phyloP scores from a whole-genome alignment of 192 early-diverging fungal genomes.

The Coemansia sp. region DNA sequence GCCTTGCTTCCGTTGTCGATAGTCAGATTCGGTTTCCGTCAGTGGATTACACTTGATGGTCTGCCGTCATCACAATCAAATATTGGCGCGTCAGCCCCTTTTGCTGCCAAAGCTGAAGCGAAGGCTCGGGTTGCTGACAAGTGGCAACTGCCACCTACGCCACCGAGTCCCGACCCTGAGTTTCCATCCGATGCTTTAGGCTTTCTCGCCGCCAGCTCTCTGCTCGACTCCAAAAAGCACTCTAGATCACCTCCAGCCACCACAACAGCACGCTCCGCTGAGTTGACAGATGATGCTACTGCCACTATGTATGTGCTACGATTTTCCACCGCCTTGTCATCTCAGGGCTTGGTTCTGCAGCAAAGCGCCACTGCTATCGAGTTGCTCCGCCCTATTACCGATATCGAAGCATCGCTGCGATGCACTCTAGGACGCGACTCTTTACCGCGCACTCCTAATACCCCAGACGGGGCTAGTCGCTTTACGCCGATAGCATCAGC shows the following conservation, averaged over 20 bases:
- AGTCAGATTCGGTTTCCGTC: conserved; percentile 47
- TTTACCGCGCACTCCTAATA: background rate
- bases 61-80: background rate
- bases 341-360: conserved; percentile 32
- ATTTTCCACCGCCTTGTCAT: background rate
- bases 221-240: conserved; percentile 3
- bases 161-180: conserved; percentile 22
- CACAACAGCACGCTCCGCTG: background rate
- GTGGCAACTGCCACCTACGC: conserved; percentile 29
- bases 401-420: background rate
- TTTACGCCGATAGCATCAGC: background rate
- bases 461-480: background rate
- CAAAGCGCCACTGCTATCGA: conserved; percentile 11
- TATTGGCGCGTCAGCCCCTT: background rate
- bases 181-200: conserved; percentile 13
- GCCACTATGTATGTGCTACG: conserved; percentile 1
- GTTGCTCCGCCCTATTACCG: conserved; percentile 13
- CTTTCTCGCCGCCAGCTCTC: conserved; percentile 21
- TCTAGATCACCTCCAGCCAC: background rate
- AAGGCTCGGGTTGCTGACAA: background rate
- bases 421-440: background rate
- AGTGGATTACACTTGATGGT: conserved; percentile 44
- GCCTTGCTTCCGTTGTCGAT: conserved; percentile 49
- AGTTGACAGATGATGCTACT: background rate
- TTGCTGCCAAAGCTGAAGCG: background rate